Percentiles rank a stretch among this genome's conserved stretches.
These are phyloP conservation scores for Suillus occidentalis DNA, from an alignment of 768 basidiomycete genomes.

Conservation along the genomic window DNA sequence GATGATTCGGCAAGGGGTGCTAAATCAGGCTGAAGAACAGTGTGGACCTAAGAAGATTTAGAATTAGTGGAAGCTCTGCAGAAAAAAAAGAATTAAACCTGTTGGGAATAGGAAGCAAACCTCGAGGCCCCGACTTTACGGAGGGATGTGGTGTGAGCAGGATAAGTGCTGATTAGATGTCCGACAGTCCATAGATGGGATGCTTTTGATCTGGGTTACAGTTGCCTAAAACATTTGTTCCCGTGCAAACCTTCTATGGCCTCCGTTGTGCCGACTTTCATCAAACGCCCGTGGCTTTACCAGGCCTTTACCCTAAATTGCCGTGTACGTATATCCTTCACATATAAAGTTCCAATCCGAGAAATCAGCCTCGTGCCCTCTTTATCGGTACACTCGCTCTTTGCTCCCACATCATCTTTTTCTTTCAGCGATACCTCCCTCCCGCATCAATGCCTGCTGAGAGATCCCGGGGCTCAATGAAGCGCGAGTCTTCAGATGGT, in stretches of 20 bases:
- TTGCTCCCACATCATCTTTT: slow-evolving; percentile 11
- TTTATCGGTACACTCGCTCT: slow-evolving; percentile 19
- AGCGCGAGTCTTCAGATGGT: slow-evolving; percentile 39
- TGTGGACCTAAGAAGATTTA: neutral
- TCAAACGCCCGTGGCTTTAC: slow-evolving; percentile 31
- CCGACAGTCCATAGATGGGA: neutral
- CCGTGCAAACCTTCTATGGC: slow-evolving; percentile 29
- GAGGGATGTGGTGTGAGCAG: slow-evolving; percentile 1
- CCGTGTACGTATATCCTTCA: slow-evolving; percentile 33
- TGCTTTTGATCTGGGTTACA: slow-evolving; percentile 14
- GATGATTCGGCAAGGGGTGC: neutral
- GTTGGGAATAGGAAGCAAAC: neutral
- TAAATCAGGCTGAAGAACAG: neutral
- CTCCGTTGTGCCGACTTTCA: slow-evolving; percentile 28
- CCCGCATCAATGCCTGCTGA: slow-evolving; percentile 45
- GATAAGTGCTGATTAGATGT: slow-evolving; percentile 14
- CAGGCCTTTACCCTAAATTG: slow-evolving; percentile 33
- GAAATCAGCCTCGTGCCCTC: slow-evolving; percentile 24
- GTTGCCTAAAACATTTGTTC: slow-evolving; percentile 16
- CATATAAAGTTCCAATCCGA: slow-evolving; percentile 30
- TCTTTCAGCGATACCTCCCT: slow-evolving; percentile 26
- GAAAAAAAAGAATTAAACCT: neutral
- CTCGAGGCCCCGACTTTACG: neutral
- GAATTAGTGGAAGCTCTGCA: neutral
- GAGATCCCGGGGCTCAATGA: slow-evolving; percentile 39